A percentile compares a stretch with the other conserved stretches of the same genome.
These are phyloP conservation scores for Paramyrothecium sp. DNA, from an alignment of 2,329 filamentous ascomycete species.

Conservation along the genomic window DNA sequence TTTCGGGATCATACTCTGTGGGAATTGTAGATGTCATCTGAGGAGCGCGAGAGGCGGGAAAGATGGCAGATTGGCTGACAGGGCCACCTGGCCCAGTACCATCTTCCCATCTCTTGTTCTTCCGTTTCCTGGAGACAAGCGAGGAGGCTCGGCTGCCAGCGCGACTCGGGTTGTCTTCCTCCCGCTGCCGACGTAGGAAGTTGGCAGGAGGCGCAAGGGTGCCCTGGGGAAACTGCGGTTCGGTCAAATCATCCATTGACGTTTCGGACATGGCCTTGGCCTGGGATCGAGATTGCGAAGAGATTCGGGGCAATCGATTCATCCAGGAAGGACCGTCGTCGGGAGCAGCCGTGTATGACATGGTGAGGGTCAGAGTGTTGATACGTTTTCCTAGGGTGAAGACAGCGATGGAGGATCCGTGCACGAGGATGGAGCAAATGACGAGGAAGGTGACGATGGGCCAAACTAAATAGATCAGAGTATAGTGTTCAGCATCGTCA, in stretches of 20 bases:
- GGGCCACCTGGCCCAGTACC: conserved; percentile 81
- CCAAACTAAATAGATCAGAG: conserved; percentile 86
- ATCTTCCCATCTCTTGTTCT: conserved; percentile 66
- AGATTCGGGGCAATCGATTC: conserved; percentile 78
- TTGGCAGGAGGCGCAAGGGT: conserved; percentile 71
- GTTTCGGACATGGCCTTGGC: conserved; percentile 81
- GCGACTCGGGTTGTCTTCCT: conserved; percentile 62
- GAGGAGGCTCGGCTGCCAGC: conserved; percentile 60
- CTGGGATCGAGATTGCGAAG: conserved; percentile 71
- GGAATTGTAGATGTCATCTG: conserved; percentile 14
- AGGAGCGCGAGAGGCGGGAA: conserved; percentile 52
- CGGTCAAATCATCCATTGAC: conserved; percentile 64
- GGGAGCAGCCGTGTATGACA: conserved; percentile 90
- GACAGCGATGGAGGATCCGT: conserved; percentile 96
- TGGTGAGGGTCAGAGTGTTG: conserved; percentile 91
- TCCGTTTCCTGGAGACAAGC: conserved; percentile 59
- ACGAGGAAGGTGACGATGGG: conserved; percentile 94
- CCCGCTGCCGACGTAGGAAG: conserved; percentile 80
- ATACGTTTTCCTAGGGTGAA: conserved; percentile 98
- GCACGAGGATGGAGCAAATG: conserved; percentile 89
- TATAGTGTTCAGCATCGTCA: conserved; percentile 54
- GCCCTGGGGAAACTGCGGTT: conserved; percentile 63
- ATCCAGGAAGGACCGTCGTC: conserved; percentile 93
- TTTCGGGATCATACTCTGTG: conserved; percentile 19
- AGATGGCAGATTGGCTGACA: conserved; percentile 86